phyloP scores from a whole-genome alignment of 306 rosid species.

The Dalbergia oliveri region DNA sequence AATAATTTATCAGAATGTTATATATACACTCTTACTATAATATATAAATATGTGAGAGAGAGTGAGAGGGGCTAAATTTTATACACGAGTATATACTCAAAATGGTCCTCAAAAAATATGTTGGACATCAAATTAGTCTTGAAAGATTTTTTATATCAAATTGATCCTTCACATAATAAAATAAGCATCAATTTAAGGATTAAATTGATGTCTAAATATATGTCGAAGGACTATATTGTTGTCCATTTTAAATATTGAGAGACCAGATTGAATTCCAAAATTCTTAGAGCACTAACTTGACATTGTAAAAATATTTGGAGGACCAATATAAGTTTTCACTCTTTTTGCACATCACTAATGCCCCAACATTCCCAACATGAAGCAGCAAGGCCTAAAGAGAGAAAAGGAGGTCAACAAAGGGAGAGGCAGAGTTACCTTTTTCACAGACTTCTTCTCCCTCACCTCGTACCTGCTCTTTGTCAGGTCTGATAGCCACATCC shows the following conservation, averaged over 20 bases:
- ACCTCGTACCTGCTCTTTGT: constrained; percentile 82
- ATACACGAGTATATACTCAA: neutral
- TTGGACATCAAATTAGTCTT: neutral
- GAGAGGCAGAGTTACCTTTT: constrained; percentile 63
- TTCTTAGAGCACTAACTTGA: neutral
- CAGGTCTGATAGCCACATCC: constrained; percentile 80
- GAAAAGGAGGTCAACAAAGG: neutral
- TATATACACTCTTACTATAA: neutral
- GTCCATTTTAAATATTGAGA: neutral
- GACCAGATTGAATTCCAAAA: neutral
- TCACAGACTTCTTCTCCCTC: constrained; percentile 78
- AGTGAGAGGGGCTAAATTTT: neutral
- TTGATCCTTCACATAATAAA: neutral
- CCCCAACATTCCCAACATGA: constrained; percentile 14
- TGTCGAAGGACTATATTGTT: neutral
- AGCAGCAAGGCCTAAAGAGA: neutral
- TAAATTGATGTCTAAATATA: neutral
- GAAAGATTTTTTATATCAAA: neutral
- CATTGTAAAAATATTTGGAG: neutral
- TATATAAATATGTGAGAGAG: neutral
- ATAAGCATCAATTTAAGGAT: neutral
- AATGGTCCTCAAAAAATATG: neutral
- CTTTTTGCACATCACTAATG: neutral
- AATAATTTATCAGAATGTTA: constrained; percentile 1
- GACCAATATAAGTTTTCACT: neutral